These are phyloP conservation scores for Melaleuca alternifolia DNA, from an alignment of 345 rosid species.

Conservation along the genomic window DNA sequence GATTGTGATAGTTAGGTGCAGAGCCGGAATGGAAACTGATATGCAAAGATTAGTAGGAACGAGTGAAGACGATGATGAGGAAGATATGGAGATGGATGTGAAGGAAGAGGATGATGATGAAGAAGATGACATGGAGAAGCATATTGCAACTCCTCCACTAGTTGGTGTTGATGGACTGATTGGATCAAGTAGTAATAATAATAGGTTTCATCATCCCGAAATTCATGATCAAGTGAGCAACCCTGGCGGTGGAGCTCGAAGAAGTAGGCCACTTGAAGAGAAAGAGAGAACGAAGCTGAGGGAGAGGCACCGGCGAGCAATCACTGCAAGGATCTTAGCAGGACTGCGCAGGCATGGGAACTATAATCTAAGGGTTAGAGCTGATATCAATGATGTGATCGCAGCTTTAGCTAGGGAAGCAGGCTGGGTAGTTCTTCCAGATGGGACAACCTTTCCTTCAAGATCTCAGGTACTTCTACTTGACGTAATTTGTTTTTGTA, in stretches of 20 bases:
- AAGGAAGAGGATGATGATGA: conserved; percentile 75
- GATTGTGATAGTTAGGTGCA: not conserved
- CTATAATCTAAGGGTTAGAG: conserved; percentile 97
- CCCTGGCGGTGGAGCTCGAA: conserved; percentile 71
- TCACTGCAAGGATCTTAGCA: conserved; percentile 94
- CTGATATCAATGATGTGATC: conserved; percentile 97
- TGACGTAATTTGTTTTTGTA: not conserved
- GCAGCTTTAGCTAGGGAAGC: conserved; percentile 99
- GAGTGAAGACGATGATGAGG: conserved; percentile 92
- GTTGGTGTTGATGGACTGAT: conserved; percentile 34
- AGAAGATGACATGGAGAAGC: conserved; percentile 44
- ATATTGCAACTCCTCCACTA: conserved; percentile 25
- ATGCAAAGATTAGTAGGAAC: conserved; percentile 63
- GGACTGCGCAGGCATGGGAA: conserved; percentile 96
- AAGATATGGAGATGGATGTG: conserved; percentile 65
- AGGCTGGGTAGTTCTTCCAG: conserved; percentile 99
- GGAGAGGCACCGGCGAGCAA: conserved; percentile 94
- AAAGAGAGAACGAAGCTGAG: conserved; percentile 96
- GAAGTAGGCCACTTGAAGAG: conserved; percentile 82
- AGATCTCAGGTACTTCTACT: conserved; percentile 66
- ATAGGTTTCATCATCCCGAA: conserved; percentile 50
- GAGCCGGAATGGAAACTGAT: conserved; percentile 56
- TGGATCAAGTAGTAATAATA: conserved; percentile 31
- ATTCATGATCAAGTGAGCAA: conserved; percentile 69
- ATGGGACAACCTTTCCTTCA: conserved; percentile 98